Evolutionary conservation across 2,329 filamentous ascomycete genomes (phyloP), one percentile per base, ranked within the genome.

Genomic region (Aureobasidium sp.): DNA sequence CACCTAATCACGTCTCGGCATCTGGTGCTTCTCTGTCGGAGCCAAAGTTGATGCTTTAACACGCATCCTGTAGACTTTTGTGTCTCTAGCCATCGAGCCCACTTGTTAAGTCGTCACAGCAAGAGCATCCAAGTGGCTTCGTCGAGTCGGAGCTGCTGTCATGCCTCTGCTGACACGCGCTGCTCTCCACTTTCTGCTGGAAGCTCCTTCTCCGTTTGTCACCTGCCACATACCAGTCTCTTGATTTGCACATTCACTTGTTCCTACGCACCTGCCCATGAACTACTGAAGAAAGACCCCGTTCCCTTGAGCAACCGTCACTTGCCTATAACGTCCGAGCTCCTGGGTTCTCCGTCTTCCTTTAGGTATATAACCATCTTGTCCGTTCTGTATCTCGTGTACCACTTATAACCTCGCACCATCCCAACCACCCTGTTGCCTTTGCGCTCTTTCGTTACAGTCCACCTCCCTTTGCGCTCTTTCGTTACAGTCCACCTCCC

Each of bases 111-210:
- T 9, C 16, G 27, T n/a, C 6, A 32, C 16, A 27, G 14, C 45
- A 10, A 8, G 16, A 21, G 27, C 10, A 30, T 14, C 32, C 45
- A 5, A 48, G 21, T 36, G 30, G 13, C n/a, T 50, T 50, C 30
- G 16, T 21, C 36, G 6, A 48, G 27, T 48, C 29, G 5, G 10
- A 16, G 16, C 45, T 21, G 45, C 14, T 36, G 49, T 30, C 53
- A 45, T 36, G 53, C 39, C 53, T 57, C 29, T 57, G 53, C 53
- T 57, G 53, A 57, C 53, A 54, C 34, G 27, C 27, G 37, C 53
- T 57, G 53, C 53, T 57, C 53, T 57, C 53, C 53, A 57, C 53
- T 57, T 57, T 55, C 37, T 34, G 51, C 16, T 11, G 11, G 5
- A 25, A 45, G 53, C 41, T 44, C 53, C 53, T 57, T 57, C 53